Evolutionary conservation across 2,329 filamentous ascomycete species (phyloP), one percentile per base, ranked within the genome.

Genomic region (Paradendryphiella salina): DNA sequence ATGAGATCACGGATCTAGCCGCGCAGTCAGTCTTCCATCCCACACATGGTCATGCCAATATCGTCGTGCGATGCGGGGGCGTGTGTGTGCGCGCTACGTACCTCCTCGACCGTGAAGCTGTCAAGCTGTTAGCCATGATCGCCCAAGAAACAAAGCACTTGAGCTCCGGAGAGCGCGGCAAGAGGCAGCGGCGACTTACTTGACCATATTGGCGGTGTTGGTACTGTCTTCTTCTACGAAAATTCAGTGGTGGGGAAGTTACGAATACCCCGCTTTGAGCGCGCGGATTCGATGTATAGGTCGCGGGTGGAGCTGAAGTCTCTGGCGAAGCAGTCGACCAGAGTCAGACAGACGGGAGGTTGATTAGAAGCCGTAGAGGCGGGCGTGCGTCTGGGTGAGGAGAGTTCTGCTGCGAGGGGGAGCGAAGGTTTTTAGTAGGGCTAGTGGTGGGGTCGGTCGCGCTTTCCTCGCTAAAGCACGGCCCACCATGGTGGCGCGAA

Each of bases 181-280:
- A 34, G 50, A 23, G 35, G 50, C 28, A 49, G 53, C 34, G 50
- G 54, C 56, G 48, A 93, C 92, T 88, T 88, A 96, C 92, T 97
- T 96, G 79, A 99, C 94, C 94, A 99, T 99, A 79, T 91, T 96
- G 88, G 82, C 90, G 89, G 91, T 89, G 77, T 85, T 88, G 63
- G 54, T 51, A 42, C 53, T 61, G 55, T 70, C 63, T 57, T 67
- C 57, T 66, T 57, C 61, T 66, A 54, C 55, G 55, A 70, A 72
- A 72, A 70, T 68, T 71, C 59, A 63, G 61, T 65, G 57, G 60
- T 66, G 64, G 56, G 54, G 60, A 59, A 56, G 50, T 57, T 50
- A 59, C 56, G 56, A 64, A 62, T 71, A 71, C 71, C 71, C 71
- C 71, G 71, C 71, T 66, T 67, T 59, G 45, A 41, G 44, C 43